A percentile compares a stretch with the other conserved stretches of the same genome.
Evolutionary conservation across 257 asterid genomes (phyloP).

Genomic region (Thymus mandschuricus): DNA sequence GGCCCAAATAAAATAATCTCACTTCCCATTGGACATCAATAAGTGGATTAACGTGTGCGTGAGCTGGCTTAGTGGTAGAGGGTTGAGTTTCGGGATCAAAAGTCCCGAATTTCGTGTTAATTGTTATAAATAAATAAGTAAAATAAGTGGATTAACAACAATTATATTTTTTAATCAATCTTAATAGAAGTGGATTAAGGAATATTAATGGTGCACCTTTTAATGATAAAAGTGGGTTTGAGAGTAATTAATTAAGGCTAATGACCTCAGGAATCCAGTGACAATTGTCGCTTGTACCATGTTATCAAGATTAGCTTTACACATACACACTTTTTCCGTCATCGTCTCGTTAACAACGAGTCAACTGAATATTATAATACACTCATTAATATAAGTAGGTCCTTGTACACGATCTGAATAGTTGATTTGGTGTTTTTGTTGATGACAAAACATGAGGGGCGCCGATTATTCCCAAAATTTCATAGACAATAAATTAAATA

Average conservation of each 20-base stretch:
- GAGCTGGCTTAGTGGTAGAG: no score
- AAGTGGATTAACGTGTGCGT: neutral
- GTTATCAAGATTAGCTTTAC: conserved; percentile 1
- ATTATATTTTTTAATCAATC: neutral
- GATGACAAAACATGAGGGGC: conserved; percentile 6
- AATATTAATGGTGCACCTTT: conserved; percentile 28
- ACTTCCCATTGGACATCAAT: neutral
- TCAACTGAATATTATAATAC: no score
- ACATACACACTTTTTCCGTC: no score
- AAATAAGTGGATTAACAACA: no score
- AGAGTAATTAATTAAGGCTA: conserved; percentile 21
- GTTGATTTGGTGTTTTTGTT: neutral
- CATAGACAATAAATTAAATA: neutral
- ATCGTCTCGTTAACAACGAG: no score
- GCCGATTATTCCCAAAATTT: neutral
- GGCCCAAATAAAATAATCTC: neutral
- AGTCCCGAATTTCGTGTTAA: no score
- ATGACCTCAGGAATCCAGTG: conserved; percentile 21
- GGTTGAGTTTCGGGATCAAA: no score
- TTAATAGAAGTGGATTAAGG: conserved; percentile 17
- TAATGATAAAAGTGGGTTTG: conserved; percentile 25
- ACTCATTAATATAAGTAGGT: no score
- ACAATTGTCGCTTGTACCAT: conserved; percentile 11
- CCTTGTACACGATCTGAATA: no score
- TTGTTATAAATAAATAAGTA: no score